A percentile compares a stretch with the other conserved stretches of the same genome.
Conservation (phyloP, 78 protist species). For the Bodo saltans region DNA sequence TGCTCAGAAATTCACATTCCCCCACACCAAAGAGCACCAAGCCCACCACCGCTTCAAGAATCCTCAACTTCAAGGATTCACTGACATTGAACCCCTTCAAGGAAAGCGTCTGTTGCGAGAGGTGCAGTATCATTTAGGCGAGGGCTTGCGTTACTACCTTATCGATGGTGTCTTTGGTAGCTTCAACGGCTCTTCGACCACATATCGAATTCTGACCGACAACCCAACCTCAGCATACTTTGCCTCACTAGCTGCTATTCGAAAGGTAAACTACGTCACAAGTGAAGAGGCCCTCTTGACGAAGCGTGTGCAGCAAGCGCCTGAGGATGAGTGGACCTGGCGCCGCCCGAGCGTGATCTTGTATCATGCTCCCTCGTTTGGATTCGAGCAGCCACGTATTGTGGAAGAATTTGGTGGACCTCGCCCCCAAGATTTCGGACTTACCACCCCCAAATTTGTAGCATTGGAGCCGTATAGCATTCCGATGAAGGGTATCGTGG, state of each 20-base stretch:
- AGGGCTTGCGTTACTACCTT: neutral
- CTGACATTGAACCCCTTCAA: neutral
- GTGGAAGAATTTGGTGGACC: conserved; percentile 28
- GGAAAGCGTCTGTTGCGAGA: neutral
- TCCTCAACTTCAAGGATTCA: neutral
- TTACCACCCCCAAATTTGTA: neutral
- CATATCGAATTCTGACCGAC: neutral
- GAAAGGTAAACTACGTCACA: neutral
- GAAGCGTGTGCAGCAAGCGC: neutral
- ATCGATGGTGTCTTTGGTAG: neutral
- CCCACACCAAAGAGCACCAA: neutral
- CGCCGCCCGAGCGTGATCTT: neutral
- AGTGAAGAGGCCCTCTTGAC: neutral
- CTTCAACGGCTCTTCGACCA: neutral
- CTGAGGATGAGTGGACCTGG: neutral
- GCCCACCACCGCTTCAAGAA: neutral
- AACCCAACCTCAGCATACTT: neutral
- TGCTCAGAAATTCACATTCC: neutral
- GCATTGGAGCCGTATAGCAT: conserved; percentile 11
- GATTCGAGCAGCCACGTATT: neutral
- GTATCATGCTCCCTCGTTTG: neutral
- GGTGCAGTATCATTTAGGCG: neutral
- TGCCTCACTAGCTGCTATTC: neutral
- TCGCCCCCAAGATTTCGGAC: neutral
- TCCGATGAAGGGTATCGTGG: conserved; percentile 3